Conservation (phyloP, 2,329 filamentous ascomycete genomes). For the Aspergillus viridinutans region DNA sequence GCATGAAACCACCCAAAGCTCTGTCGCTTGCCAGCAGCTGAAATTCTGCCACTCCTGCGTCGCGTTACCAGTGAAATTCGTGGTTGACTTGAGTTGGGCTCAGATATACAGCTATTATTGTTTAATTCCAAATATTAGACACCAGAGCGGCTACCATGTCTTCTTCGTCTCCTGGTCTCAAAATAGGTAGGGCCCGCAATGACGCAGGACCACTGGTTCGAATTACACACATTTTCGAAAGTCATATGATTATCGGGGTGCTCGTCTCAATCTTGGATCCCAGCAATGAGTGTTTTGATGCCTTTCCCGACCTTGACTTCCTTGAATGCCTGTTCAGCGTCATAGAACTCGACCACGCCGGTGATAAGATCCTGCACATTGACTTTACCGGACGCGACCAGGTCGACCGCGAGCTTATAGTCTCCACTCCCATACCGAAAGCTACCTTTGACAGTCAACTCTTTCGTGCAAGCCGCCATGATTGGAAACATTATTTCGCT, state of each 20-base stretch:
- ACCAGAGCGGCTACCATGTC: background rate
- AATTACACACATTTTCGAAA: background rate
- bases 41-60: background rate
- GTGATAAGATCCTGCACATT: conserved; percentile 75
- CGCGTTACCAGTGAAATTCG: background rate
- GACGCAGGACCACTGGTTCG: background rate
- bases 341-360: conserved; percentile 68
- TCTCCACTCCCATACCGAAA: conserved; percentile 89
- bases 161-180: background rate
- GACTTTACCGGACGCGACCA: conserved; percentile 69
- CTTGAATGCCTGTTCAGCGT: conserved; percentile 82
- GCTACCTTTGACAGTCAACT: conserved; percentile 78
- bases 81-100: background rate
- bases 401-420: conserved; percentile 75
- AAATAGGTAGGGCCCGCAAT: background rate
- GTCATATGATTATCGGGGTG: background rate
- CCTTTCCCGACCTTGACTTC: conserved; percentile 78
- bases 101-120: background rate
- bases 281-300: conserved; percentile 46
- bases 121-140: background rate
- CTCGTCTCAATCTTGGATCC: conserved; percentile 22
- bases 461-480: conserved; percentile 82
- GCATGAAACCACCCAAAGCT: background rate
- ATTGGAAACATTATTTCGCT: conserved; percentile 87
- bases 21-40: background rate